A percentile compares a stretch with the other conserved stretches of the same genome.
Conservation (phyloP, 345 rosid genomes). For the Brassica napus region DNA sequence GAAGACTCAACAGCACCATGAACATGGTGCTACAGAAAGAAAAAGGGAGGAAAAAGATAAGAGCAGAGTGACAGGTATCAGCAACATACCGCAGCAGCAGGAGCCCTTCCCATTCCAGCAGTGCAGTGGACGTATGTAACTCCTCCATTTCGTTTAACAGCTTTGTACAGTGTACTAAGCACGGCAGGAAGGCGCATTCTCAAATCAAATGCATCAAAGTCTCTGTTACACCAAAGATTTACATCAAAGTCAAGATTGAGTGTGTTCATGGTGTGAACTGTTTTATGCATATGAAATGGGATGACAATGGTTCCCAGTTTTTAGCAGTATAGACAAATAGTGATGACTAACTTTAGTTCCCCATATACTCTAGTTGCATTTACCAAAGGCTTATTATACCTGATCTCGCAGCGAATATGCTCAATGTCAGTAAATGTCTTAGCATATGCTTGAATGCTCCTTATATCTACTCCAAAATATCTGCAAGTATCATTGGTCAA, state of each 20-base stretch:
- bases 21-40: background rate
- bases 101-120: constrained; percentile 98
- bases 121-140: constrained; percentile 94
- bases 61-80: constrained; percentile 7
- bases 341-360: background rate
- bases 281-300: background rate
- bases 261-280: background rate
- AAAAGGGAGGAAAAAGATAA: background rate
- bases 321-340: background rate
- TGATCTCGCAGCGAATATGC: constrained; percentile 85
- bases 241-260: background rate
- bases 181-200: constrained; percentile 94
- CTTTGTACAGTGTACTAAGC: constrained; percentile 64
- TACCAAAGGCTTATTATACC: constrained; percentile 46
- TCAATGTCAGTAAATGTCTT: constrained; percentile 54
- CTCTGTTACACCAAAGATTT: constrained; percentile 58
- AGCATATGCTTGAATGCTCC: constrained; percentile 72
- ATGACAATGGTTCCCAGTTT: background rate
- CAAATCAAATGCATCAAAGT: constrained; percentile 91
- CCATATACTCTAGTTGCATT: background rate
- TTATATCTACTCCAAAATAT: constrained; percentile 90
- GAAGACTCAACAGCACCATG: background rate
- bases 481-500: constrained; percentile 53
- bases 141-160: constrained; percentile 77
- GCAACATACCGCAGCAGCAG: constrained; percentile 82